phyloP scores from a whole-genome alignment of 1,284 basidiomycete species.

The Coniferiporia sulphurascens region DNA sequence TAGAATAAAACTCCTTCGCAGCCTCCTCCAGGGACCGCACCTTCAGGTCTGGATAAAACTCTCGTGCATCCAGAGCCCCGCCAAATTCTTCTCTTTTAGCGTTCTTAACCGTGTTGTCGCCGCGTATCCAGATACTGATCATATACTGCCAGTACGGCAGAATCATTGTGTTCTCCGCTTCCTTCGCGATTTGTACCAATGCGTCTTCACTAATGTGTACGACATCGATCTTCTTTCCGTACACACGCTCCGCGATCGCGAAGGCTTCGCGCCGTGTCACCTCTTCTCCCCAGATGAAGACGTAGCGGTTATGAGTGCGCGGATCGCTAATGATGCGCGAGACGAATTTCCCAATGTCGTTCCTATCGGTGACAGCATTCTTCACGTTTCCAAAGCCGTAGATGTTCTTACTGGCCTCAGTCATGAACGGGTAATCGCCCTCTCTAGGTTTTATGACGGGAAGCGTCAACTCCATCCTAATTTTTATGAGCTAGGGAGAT shows the following conservation, averaged over 20 bases:
- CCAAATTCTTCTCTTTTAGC: slow-evolving; percentile 17
- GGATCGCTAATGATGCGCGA: slow-evolving; percentile 21
- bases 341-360: slow-evolving; percentile 19
- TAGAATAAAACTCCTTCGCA: slow-evolving; percentile 4
- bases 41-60: slow-evolving; percentile 15
- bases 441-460: neutral
- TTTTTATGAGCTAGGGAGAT: neutral
- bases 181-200: neutral
- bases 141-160: neutral
- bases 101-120: slow-evolving; percentile 17
- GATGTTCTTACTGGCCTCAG: neutral
- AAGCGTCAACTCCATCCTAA: slow-evolving; percentile 6
- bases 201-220: neutral
- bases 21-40: neutral
- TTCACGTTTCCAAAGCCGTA: slow-evolving; percentile 16
- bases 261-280: slow-evolving; percentile 17
- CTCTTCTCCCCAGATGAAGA: slow-evolving; percentile 28
- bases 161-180: neutral
- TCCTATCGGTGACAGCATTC: slow-evolving; percentile 13
- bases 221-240: neutral
- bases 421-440: neutral
- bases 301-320: slow-evolving; percentile 25
- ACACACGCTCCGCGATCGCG: slow-evolving; percentile 1
- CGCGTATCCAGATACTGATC: slow-evolving; percentile 5
- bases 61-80: slow-evolving; percentile 12